Conservation (phyloP, 1,284 basidiomycete species). For the Omphalotus olearius region DNA sequence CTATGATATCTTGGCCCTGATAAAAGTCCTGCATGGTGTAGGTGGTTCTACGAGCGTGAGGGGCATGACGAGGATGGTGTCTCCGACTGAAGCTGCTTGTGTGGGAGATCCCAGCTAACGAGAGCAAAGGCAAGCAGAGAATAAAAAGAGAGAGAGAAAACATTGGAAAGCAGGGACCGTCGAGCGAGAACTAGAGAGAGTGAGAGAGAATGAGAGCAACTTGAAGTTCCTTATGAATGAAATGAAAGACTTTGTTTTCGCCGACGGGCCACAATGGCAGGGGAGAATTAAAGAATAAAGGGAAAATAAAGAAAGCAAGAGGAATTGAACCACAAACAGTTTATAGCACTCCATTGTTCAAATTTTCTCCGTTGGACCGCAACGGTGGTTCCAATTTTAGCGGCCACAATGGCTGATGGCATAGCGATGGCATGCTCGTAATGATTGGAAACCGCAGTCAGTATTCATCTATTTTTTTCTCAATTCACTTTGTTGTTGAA, state of each 20-base stretch:
- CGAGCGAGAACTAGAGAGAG: background rate
- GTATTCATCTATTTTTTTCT: too few relatives aligned
- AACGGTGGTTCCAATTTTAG: too few relatives aligned
- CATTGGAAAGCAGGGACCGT: constrained; percentile 1
- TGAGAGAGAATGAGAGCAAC: background rate
- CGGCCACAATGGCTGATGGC: too few relatives aligned
- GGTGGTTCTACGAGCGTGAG: constrained; percentile 14
- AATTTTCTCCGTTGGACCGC: too few relatives aligned
- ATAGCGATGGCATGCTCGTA: too few relatives aligned
- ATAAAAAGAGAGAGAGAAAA: constrained; percentile 6
- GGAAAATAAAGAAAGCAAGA: background rate
- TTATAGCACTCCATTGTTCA: too few relatives aligned
- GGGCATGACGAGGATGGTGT: constrained; percentile 13
- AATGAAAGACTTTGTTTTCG: background rate
- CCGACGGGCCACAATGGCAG: background rate
- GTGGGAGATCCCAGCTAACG: constrained; percentile 1
- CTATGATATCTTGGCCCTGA: constrained; percentile 34
- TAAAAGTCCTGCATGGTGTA: constrained; percentile 35
- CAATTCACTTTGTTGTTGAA: too few relatives aligned
- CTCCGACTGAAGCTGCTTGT: constrained; percentile 1
- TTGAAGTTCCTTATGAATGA: background rate
- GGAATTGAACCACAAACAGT: too few relatives aligned
- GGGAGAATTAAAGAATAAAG: background rate
- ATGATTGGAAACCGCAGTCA: too few relatives aligned
- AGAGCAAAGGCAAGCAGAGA: constrained; percentile 8